Percentiles rank a stretch among this genome's conserved stretches.
Conservation (phyloP, 805 yeast genomes). For the Saccharomycopsis babjevae region DNA sequence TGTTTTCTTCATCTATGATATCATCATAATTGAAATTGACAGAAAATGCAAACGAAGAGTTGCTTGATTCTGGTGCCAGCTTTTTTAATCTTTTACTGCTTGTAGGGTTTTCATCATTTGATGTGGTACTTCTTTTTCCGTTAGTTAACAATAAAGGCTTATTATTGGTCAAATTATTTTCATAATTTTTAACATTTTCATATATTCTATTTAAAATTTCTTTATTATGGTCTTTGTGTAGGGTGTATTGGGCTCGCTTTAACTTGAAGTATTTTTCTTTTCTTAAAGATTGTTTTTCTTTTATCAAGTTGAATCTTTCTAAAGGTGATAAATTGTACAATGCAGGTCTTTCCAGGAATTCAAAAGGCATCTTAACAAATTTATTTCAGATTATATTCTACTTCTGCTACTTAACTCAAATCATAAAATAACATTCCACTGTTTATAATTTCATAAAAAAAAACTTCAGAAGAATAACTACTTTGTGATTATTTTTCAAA, state of each 20-base stretch:
- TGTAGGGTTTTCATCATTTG: neutral
- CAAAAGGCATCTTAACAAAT: neutral
- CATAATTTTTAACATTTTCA: neutral
- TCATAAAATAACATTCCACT: too few relatives aligned
- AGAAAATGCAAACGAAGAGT: neutral
- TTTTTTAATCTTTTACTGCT: neutral
- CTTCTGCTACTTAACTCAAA: too few relatives aligned
- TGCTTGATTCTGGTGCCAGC: neutral
- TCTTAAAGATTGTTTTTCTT: constrained; percentile 4
- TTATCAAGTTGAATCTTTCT: constrained; percentile 7
- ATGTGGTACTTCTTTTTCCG: neutral
- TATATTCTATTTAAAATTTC: constrained; percentile 6
- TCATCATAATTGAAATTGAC: constrained; percentile 12
- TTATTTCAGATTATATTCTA: neutral
- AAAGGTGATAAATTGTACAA: constrained; percentile 7
- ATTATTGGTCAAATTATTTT: neutral
- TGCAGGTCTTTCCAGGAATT: constrained; percentile 3
- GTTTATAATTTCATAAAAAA: too few relatives aligned
- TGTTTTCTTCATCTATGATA: constrained; percentile 10
- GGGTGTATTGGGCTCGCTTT: neutral
- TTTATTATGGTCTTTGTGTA: neutral
- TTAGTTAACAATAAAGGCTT: neutral
- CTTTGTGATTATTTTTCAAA: neutral
- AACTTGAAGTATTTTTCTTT: constrained; percentile 7
- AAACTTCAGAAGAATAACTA: too few relatives aligned